Base-by-base conservation (phyloP, 2,329 filamentous ascomycete species). In the Dactylellina parvicollis region DNA sequence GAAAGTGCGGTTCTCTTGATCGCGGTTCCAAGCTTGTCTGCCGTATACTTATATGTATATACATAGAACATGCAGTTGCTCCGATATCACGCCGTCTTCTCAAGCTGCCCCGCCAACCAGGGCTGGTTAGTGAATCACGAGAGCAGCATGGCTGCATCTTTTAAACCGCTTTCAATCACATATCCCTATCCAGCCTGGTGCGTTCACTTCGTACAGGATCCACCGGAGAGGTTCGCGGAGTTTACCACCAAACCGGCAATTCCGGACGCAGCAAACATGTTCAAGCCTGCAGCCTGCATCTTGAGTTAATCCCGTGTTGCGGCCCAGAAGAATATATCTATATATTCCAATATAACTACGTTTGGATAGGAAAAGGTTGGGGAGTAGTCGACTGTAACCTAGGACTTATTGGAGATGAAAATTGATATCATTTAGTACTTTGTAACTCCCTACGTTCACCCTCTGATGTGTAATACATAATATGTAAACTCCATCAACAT, bases 1-100 rank as follows among this genome's bases (percentile, higher is more conserved):
- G n/a, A n/a, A n/a, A n/a, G n/a, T n/a, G 34, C 34, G 34, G 30
- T 38, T 38, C 16, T 38, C 34, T n/a, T 38, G 20, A 44, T 42
- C 57, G 57, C 57, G 57, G 50, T 47, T 22, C 49, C 40, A 40
- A 55, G 12, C 20, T 24, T n/a, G 16, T 14, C 10, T 38, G n/a
- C n/a, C n/a, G n/a, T n/a, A n/a, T n/a, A n/a, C n/a, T n/a, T n/a
- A n/a, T n/a, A n/a, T 8, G 40, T 8, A n/a, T 18, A 12, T 14
- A 20, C 40, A 24, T 34, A 40, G n/a, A 36, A 18, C 40, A 49
- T 22, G 14, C 24, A 49, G 28, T 71, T 62, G 61, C 32, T 65
- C 66, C 57, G 66, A 62, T 71, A 71, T 71, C 66, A 71, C 38
- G 49, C 66, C 66, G 66, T 62, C 44, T 30, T 28, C 30, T 18